phyloP scores from a whole-genome alignment of 2,329 filamentous ascomycete species.

The Diatrype stigma region DNA sequence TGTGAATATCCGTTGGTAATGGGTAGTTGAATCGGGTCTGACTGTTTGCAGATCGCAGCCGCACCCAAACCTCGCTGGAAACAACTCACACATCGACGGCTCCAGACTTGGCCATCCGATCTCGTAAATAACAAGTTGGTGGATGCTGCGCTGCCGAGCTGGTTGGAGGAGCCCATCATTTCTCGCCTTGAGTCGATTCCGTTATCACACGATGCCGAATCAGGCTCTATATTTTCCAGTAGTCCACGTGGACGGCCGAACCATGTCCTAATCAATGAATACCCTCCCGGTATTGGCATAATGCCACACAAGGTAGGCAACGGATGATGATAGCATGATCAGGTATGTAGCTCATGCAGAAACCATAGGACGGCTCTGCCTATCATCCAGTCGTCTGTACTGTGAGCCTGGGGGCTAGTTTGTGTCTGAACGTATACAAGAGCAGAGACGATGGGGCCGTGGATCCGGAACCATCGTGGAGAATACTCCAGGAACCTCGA shows the following conservation, averaged over 20 bases:
- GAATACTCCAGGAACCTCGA: constrained; percentile 76
- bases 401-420: constrained; percentile 72
- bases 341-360: constrained; percentile 19
- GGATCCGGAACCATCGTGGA: constrained; percentile 45
- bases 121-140: constrained; percentile 76
- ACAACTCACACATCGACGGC: constrained; percentile 77
- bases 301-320: constrained; percentile 74
- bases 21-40: constrained; percentile 22
- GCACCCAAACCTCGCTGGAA: constrained; percentile 80
- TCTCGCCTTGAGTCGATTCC: constrained; percentile 53
- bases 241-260: constrained; percentile 78
- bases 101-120: constrained; percentile 86
- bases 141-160: constrained; percentile 67
- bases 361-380: constrained; percentile 65
- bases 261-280: constrained; percentile 93
- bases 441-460: constrained; percentile 59
- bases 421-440: constrained; percentile 74
- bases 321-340: constrained; percentile 5
- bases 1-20: constrained; percentile 2
- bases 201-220: constrained; percentile 24
- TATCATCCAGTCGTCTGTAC: constrained; percentile 89
- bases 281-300: constrained; percentile 82
- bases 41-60: constrained; percentile 51
- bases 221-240: constrained; percentile 45
- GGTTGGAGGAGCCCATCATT: constrained; percentile 69